Percentiles rank a stretch among this genome's conserved stretches.
These are phyloP conservation scores for Magnusiomyces ingens DNA, from an alignment of 1,139 yeast genomes.

Conservation along the genomic window DNA sequence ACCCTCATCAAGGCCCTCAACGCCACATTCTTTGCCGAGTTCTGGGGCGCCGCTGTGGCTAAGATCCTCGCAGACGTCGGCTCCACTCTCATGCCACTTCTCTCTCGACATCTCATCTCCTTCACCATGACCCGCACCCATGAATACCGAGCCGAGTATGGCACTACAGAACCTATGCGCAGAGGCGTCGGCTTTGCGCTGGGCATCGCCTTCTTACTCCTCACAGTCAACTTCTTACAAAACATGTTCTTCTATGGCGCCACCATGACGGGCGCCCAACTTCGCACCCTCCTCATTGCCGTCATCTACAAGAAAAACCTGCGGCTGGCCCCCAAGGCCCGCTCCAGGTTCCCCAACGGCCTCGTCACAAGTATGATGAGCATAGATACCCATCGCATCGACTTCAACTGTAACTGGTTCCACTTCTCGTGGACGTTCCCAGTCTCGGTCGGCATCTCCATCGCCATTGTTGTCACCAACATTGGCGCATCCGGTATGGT, in stretches of 20 bases:
- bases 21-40: conserved; percentile 50
- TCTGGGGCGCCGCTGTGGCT: conserved; percentile 39
- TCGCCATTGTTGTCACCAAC: conserved; percentile 59
- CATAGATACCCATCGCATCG: conserved; percentile 74
- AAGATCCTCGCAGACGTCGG: conserved; percentile 45
- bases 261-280: conserved; percentile 60
- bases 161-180: conserved; percentile 31
- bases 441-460: conserved; percentile 53
- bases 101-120: conserved; percentile 48
- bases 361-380: conserved; percentile 68
- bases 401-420: conserved; percentile 65
- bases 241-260: conserved; percentile 61
- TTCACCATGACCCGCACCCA: conserved; percentile 34
- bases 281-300: conserved; percentile 58
- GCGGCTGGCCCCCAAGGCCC: conserved; percentile 52
- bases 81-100: conserved; percentile 44
- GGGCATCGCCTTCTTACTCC: conserved; percentile 45
- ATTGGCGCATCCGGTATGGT: conserved; percentile 69
- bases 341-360: conserved; percentile 56
- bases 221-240: conserved; percentile 44
- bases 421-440: conserved; percentile 61
- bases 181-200: conserved; percentile 57
- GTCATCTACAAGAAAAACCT: conserved; percentile 63
- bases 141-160: conserved; percentile 10
- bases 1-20: conserved; percentile 44